A percentile compares a stretch with the other conserved stretches of the same genome.
Conservation (phyloP, 2,329 filamentous ascomycete species). For the Fusarium sororula region DNA sequence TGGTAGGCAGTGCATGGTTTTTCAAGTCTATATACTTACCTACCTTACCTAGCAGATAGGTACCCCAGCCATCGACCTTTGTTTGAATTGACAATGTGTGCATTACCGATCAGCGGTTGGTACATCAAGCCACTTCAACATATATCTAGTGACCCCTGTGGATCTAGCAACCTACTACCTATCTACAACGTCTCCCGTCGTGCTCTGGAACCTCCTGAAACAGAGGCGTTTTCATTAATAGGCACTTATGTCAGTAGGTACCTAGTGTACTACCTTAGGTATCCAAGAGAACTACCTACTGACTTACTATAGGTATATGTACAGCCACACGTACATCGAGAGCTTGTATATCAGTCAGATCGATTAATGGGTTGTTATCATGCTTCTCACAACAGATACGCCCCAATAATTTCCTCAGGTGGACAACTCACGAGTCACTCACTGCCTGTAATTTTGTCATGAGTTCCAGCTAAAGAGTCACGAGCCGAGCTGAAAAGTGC, state of each 20-base stretch:
- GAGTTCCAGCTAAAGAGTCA: slow-evolving; percentile 3
- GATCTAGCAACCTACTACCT: background rate
- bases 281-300: background rate
- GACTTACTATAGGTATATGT: background rate
- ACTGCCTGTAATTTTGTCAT: slow-evolving; percentile 28
- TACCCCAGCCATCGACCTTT: background rate
- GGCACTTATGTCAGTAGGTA: background rate
- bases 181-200: background rate
- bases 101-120: background rate
- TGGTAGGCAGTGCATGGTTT: background rate
- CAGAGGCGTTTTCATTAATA: slow-evolving; percentile 11
- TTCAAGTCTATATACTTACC: background rate
- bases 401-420: background rate
- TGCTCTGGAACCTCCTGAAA: slow-evolving; percentile 6
- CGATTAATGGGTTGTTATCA: background rate
- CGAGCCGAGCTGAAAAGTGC: background rate
- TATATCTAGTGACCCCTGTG: background rate
- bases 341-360: background rate
- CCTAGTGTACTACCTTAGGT: background rate
- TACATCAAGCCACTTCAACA: background rate
- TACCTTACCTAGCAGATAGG: too few relatives aligned
- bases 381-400: background rate
- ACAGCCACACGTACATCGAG: background rate
- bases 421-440: background rate
- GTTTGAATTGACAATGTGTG: background rate